Evolutionary conservation across 2,329 filamentous ascomycete species (phyloP), one percentile per base, ranked within the genome.

Genomic region (Periglandula ipomoeae): DNA sequence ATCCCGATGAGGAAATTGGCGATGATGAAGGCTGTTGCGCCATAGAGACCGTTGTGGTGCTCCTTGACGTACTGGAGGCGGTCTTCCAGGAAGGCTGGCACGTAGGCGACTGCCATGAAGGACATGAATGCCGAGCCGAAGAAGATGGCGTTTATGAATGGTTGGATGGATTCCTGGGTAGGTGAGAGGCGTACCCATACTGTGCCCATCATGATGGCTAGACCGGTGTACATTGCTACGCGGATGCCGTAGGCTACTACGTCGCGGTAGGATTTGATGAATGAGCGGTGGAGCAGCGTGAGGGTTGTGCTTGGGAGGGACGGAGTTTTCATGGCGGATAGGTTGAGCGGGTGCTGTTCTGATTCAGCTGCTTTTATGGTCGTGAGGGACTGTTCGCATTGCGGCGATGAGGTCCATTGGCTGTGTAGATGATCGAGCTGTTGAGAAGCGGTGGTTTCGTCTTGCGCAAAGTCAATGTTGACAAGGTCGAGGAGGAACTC

Each of bases 161-260:
- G 81, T 58, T 88, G 84, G 56, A 95, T 91, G 50, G 85, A 84
- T 49, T 75, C 70, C 61, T 94, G 88, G 0, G 74, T 69, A 0
- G 83, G 74, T 4, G 75, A 68, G 3, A 95, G 72, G 5, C 88
- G 80, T 13, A 94, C 69, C 83, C 87, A 95, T 11, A 94, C 85
- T 0, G 89, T 94, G 5, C 89, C 88, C 84, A 91, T 89, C 78
- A 93, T 84, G 56, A 93, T 79, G 1, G 87, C 87, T 15, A 94
- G 73, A 1, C 80, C 79, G 20, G 59, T 54, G 64, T 94, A 93
- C 87, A 94, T 94, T 37, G 78, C 83, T 38, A 93, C 73, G 3
- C 89, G 80, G 56, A 93, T 88, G 0, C 85, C 86, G 59, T 95
- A 95, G 0, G 84, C 87, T 46, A 95, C 80, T 6, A 94, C 75